Evolutionary conservation across 192 early-diverging fungal species (phyloP).

Genomic region (Podila epigama): DNA sequence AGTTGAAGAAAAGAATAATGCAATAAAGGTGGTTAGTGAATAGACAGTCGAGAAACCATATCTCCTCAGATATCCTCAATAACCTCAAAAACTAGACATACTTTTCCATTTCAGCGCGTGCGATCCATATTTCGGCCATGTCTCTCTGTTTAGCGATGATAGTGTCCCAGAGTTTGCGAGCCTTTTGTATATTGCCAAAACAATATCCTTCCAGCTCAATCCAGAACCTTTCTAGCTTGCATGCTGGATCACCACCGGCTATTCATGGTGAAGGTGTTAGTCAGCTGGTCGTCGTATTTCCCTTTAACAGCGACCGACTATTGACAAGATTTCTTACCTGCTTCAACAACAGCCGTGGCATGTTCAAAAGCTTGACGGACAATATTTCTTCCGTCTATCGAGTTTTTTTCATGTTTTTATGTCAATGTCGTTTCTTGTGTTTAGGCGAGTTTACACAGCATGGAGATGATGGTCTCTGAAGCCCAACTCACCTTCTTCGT

Average conservation of each 20-base stretch:
- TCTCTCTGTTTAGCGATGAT: conserved; percentile 19
- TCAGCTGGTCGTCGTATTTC: too few species aligned
- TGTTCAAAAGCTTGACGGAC: conserved; percentile 18
- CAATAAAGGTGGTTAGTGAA: too few species aligned
- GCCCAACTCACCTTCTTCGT: conserved; percentile 7
- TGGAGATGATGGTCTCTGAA: too few species aligned
- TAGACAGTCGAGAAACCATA: too few species aligned
- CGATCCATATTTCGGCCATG: conserved; percentile 25
- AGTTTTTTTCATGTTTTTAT: too few species aligned
- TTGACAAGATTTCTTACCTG: conserved; percentile 6
- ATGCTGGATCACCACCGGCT: conserved; percentile 41
- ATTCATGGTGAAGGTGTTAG: not conserved
- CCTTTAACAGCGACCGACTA: too few species aligned
- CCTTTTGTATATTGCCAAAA: conserved; percentile 5
- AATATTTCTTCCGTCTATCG: conserved; percentile 6
- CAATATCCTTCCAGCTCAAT: conserved; percentile 22
- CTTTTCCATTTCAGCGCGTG: conserved; percentile 24
- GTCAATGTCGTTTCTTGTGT: too few species aligned
- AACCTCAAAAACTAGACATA: not conserved
- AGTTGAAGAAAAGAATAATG: not conserved
- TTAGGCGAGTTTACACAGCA: too few species aligned
- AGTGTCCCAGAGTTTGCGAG: conserved; percentile 22
- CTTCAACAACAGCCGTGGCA: conserved; percentile 11
- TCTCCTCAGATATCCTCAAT: too few species aligned
- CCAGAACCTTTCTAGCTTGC: conserved; percentile 22